Base-by-base conservation (phyloP, 2,329 filamentous ascomycete species). In the Fusarium luffae region DNA sequence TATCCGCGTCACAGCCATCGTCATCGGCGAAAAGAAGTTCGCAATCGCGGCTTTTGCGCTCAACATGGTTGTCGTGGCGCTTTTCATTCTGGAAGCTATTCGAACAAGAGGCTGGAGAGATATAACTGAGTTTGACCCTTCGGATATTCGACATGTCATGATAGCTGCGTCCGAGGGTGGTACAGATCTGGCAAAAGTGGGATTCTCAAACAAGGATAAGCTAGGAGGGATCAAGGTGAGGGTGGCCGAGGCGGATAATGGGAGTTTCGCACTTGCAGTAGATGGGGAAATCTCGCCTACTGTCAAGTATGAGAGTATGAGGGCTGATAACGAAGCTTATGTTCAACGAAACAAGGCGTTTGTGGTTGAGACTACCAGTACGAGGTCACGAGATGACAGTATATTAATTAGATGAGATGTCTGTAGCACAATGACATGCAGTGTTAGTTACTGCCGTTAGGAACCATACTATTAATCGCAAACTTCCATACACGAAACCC, bases 91-190 rank as follows among this genome's bases (percentile, higher is more conserved):
- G 9, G 69, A 71, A 23, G 60, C 59, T 4, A 25, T 66, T 14
- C 47, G 69, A 18, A 68, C 69, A 40, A 62, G 47, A 41, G 66
- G 69, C 7, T 70, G 69, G 69, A 68, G 50, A n/a, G 67, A 54
- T 1, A 28, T 70, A 5, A 66, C 67, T 2, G 50, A 60, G 23
- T 71, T 71, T 30, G 63, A 66, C 16, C 62, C 62, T 54, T 65
- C 62, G 7, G 62, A 65, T 37, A 63, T 65, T 30, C 62, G 62
- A 18, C 62, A 65, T 40, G 59, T 65, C 8, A 63, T 65, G 62
- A 58, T 65, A 11, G 62, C 62, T 4, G 62, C 62, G 42, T 65
- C 62, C 19, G 62, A 65, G 4, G 62, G 62, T 2, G 59, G 62
- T 7, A 37, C 19, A 4, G 48, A 3, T 2, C 52, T 65, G 14